phyloP scores from a whole-genome alignment of 306 rosid species.

The Cicer judaicum region DNA sequence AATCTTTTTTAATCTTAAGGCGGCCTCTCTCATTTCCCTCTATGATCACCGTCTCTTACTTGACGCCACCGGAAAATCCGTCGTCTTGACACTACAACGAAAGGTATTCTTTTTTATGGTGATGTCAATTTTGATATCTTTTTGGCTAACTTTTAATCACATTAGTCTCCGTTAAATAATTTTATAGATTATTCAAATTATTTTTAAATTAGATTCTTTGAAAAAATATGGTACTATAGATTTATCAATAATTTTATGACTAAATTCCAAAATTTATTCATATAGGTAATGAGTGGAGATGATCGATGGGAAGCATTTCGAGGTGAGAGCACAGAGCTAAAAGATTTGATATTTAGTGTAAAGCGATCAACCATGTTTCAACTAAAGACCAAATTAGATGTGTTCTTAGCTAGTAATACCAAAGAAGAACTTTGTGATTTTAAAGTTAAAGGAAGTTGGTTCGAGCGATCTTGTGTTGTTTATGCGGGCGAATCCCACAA shows the following conservation, averaged over 20 bases:
- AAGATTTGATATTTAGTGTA: constrained; percentile 48
- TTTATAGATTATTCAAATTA: too few relatives aligned
- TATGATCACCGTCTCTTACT: constrained; percentile 55
- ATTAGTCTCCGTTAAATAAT: too few relatives aligned
- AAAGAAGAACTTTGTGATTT: constrained; percentile 59
- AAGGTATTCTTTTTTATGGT: constrained; percentile 42
- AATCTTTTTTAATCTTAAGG: constrained; percentile 57
- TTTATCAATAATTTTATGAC: neutral
- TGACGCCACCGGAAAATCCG: constrained; percentile 53
- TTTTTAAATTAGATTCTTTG: too few relatives aligned
- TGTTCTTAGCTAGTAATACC: constrained; percentile 64
- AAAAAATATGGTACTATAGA: too few relatives aligned
- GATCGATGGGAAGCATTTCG: constrained; percentile 52
- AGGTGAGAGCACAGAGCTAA: constrained; percentile 29
- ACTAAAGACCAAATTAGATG: constrained; percentile 58
- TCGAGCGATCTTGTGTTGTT: constrained; percentile 56
- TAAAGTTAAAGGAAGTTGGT: constrained; percentile 63
- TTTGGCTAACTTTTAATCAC: too few relatives aligned
- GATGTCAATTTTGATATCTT: too few relatives aligned
- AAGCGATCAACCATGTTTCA: constrained; percentile 57
- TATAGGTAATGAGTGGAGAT: constrained; percentile 44
- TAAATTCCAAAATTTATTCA: neutral
- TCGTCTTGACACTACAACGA: constrained; percentile 49
- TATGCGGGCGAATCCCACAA: constrained; percentile 56
- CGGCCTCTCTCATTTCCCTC: constrained; percentile 47